Conservation (phyloP, 345 rosid genomes). For the Combretum micranthum region DNA sequence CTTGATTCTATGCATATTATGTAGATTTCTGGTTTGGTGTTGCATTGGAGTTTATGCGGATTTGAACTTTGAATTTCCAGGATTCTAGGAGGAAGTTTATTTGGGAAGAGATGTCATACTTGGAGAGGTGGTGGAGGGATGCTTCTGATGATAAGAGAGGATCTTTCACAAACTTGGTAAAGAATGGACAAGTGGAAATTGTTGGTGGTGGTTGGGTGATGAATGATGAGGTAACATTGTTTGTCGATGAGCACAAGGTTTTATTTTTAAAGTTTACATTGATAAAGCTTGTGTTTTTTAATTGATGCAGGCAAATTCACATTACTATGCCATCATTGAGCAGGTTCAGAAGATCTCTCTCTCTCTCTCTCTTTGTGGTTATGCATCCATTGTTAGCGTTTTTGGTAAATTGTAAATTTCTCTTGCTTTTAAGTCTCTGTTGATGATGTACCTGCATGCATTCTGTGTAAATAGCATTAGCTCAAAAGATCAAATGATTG, state of each 20-base stretch:
- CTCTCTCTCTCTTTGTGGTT: neutral
- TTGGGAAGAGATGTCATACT: conserved; percentile 99
- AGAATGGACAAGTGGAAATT: conserved; percentile 89
- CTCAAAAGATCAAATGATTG: too few relatives aligned
- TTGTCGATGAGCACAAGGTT: neutral
- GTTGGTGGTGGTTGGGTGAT: conserved; percentile 99
- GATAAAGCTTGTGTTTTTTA: conserved; percentile 7
- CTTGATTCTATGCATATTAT: too few relatives aligned
- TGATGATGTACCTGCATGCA: too few relatives aligned
- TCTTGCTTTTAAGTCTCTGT: too few relatives aligned
- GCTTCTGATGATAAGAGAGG: conserved; percentile 54
- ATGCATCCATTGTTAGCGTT: neutral
- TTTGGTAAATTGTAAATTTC: neutral
- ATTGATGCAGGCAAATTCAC: conserved; percentile 90
- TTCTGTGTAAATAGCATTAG: too few relatives aligned
- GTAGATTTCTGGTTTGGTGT: too few relatives aligned
- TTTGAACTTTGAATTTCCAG: conserved; percentile 31
- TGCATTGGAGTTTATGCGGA: too few relatives aligned
- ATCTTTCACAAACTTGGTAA: conserved; percentile 64
- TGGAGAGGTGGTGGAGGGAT: conserved; percentile 99
- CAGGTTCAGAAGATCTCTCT: conserved; percentile 43
- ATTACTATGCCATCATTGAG: conserved; percentile 89
- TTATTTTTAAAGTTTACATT: neutral
- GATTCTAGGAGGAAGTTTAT: conserved; percentile 83
- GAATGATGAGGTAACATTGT: conserved; percentile 82